phyloP scores from a whole-genome alignment of 441 rosid species.

The Cnidoscolus chayamansa region DNA sequence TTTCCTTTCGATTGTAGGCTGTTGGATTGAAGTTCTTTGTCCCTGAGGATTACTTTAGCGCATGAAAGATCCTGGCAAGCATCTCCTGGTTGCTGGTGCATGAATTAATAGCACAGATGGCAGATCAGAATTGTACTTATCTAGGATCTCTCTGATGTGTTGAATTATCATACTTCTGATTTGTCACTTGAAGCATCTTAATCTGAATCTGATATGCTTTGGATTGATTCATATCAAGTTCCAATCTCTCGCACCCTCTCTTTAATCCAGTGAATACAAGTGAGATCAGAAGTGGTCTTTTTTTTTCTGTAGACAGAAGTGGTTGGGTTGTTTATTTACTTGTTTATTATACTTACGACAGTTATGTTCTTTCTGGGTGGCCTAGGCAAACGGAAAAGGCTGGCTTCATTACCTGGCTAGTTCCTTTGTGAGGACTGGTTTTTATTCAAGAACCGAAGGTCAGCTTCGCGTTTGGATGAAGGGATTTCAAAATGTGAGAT shows the following conservation, averaged over 20 bases:
- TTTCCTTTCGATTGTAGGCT: conserved; percentile 48
- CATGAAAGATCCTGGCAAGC: conserved; percentile 1
- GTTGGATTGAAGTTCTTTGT: conserved; percentile 68
- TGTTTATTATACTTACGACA: too few relatives aligned
- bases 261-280: not conserved
- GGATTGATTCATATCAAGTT: not conserved
- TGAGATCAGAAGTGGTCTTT: too few relatives aligned
- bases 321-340: too few relatives aligned
- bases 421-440: too few relatives aligned
- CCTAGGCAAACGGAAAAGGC: too few relatives aligned
- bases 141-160: not conserved
- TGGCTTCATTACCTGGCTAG: too few relatives aligned
- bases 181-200: not conserved
- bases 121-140: conserved; percentile 10
- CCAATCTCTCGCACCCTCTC: not conserved
- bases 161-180: not conserved
- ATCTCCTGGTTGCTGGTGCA: not conserved
- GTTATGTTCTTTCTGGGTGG: too few relatives aligned
- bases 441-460: too few relatives aligned
- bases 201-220: not conserved
- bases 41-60: conserved; percentile 71
- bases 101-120: not conserved
- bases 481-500: too few relatives aligned
- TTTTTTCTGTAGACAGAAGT: too few relatives aligned
- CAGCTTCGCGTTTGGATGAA: too few relatives aligned